These are phyloP conservation scores for Eutrema heterophyllum DNA, from an alignment of 345 rosid genomes.

Conservation along the genomic window DNA sequence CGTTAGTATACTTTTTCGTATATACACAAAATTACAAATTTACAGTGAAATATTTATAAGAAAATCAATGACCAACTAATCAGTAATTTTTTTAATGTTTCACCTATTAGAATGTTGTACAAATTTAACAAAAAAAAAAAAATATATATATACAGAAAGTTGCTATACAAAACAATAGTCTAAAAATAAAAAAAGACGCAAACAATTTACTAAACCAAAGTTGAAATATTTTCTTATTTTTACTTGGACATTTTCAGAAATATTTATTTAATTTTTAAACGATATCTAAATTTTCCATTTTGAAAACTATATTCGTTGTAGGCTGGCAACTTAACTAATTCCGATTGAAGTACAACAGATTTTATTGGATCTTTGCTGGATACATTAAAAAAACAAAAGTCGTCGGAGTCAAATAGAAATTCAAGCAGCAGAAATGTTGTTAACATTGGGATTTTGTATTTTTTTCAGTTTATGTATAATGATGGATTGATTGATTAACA, in stretches of 20 bases:
- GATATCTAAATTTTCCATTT: background rate
- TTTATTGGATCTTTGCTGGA: background rate
- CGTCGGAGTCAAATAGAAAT: background rate
- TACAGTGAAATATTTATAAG: background rate
- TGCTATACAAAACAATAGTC: background rate
- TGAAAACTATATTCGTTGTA: background rate
- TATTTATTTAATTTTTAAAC: background rate
- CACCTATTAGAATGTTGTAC: background rate
- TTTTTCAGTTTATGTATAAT: background rate
- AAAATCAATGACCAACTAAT: background rate
- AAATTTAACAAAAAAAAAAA: background rate
- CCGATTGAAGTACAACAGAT: background rate
- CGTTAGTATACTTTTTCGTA: background rate
- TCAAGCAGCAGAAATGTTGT: background rate
- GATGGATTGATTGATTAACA: background rate
- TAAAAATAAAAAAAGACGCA: no score
- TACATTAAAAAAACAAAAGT: no score
- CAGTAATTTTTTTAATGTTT: background rate
- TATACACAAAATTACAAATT: background rate
- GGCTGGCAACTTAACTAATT: constrained; percentile 4
- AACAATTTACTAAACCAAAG: background rate
- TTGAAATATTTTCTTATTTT: background rate
- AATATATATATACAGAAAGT: background rate
- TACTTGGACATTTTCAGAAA: background rate
- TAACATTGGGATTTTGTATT: background rate